These are phyloP conservation scores for Lachnellula subtilissima DNA, from an alignment of 2,329 filamentous ascomycete genomes.

Conservation along the genomic window DNA sequence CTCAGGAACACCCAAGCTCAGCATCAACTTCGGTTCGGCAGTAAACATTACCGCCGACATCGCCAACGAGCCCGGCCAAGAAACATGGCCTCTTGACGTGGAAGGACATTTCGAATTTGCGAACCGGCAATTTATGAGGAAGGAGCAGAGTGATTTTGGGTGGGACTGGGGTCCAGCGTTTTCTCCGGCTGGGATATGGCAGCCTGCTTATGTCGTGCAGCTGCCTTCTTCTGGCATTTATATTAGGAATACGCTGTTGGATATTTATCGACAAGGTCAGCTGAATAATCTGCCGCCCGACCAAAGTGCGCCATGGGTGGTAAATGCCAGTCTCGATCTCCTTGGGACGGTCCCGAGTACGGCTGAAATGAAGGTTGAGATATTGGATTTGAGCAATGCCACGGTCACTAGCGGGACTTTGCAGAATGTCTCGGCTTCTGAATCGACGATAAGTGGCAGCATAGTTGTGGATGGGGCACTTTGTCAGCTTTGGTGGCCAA, in stretches of 20 bases:
- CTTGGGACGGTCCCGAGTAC: conserved; percentile 43
- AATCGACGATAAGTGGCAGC: conserved; percentile 44
- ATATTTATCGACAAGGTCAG: conserved; percentile 55
- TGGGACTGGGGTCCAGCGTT: conserved; percentile 62
- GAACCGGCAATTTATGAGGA: conserved; percentile 52
- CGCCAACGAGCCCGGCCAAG: conserved; percentile 37
- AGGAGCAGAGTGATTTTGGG: conserved; percentile 59
- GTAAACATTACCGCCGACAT: conserved; percentile 49
- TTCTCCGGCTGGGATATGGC: conserved; percentile 59
- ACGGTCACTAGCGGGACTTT: conserved; percentile 37
- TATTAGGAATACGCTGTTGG: conserved; percentile 49
- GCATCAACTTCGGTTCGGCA: conserved; percentile 54
- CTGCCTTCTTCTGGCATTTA: conserved; percentile 40
- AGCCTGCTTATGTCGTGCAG: conserved; percentile 53
- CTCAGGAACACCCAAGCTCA: conserved; percentile 35
- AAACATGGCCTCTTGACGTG: conserved; percentile 45
- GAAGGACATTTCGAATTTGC: conserved; percentile 47
- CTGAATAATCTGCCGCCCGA: conserved; percentile 54
- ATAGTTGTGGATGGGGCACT: conserved; percentile 38
- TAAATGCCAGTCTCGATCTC: conserved; percentile 57
- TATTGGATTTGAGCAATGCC: conserved; percentile 40
- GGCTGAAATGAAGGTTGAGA: conserved; percentile 41
- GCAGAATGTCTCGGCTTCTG: conserved; percentile 36
- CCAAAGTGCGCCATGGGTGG: conserved; percentile 52
- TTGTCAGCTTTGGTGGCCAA: conserved; percentile 58